Conservation (phyloP, 768 basidiomycete genomes). For the Boletus rufocinnamomeus region DNA sequence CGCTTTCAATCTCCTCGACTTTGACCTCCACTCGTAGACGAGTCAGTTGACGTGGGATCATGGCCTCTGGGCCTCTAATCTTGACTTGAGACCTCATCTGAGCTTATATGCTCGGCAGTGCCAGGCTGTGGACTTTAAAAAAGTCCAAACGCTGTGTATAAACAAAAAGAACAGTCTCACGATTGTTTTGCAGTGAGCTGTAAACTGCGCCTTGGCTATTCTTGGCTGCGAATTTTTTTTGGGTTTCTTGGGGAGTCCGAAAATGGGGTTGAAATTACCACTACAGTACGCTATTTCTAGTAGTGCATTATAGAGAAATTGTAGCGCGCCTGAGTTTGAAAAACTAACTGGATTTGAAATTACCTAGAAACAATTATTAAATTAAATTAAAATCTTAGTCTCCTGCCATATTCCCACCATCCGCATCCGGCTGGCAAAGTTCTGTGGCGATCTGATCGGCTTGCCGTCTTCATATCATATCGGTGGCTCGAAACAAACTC, state of each 20-base stretch:
- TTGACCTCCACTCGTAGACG: too few relatives aligned
- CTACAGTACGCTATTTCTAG: background rate
- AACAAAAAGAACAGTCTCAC: too few relatives aligned
- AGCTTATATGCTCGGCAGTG: background rate
- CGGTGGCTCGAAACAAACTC: background rate
- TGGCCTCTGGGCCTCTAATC: too few relatives aligned
- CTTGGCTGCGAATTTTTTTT: too few relatives aligned
- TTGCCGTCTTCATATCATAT: background rate
- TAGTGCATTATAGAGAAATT: too few relatives aligned
- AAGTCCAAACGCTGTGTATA: too few relatives aligned
- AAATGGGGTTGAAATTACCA: background rate
- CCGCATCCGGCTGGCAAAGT: background rate
- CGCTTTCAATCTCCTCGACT: too few relatives aligned
- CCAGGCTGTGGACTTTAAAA: background rate
- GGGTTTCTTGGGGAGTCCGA: background rate
- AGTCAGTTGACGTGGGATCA: too few relatives aligned
- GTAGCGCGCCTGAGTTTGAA: background rate
- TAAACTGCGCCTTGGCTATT: too few relatives aligned
- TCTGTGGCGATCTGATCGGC: constrained; percentile 1
- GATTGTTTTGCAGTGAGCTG: too few relatives aligned
- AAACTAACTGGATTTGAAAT: background rate
- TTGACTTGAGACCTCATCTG: background rate
- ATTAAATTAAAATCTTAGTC: background rate
- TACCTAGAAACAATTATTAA: background rate
- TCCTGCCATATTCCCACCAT: background rate